Percentiles rank a stretch among this genome's conserved stretches.
Evolutionary conservation across 2,329 filamentous ascomycete genomes (phyloP).

Genomic region (Aspergillus unguis): DNA sequence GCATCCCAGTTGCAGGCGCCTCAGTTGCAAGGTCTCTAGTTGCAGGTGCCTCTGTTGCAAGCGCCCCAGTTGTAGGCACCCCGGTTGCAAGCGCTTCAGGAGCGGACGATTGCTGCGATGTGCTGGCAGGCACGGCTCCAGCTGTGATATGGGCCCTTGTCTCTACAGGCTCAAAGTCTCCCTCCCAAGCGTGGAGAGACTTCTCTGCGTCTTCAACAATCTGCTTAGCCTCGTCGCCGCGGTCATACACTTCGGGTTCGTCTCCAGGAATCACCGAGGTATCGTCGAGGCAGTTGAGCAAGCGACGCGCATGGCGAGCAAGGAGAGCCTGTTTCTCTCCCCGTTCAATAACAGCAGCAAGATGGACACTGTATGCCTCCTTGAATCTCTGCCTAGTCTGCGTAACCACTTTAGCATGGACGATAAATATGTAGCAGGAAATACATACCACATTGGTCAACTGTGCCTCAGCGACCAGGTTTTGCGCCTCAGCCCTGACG

Average conservation of each 20-base stretch:
- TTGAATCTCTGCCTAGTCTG: constrained; percentile 91
- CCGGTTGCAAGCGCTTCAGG: not conserved
- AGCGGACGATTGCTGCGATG: constrained; percentile 31
- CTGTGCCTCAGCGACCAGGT: constrained; percentile 92
- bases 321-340: constrained; percentile 96
- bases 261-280: constrained; percentile 86
- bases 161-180: constrained; percentile 54
- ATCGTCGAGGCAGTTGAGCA: constrained; percentile 84
- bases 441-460: constrained; percentile 81
- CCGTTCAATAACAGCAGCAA: constrained; percentile 87
- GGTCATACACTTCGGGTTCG: constrained; percentile 63
- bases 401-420: not conserved
- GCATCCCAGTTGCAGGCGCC: not conserved
- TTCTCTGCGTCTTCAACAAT: constrained; percentile 90
- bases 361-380: constrained; percentile 85
- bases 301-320: constrained; percentile 80
- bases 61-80: too few relatives aligned
- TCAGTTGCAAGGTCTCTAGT: not conserved
- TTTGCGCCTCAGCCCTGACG: constrained; percentile 92
- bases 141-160: constrained; percentile 36
- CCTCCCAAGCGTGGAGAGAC: constrained; percentile 73
- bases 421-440: not conserved
- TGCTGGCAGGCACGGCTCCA: constrained; percentile 45
- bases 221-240: constrained; percentile 68
- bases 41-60: too few relatives aligned